Conservation (phyloP, 106 monocot species). For the Phalaenopsis equestris region DNA sequence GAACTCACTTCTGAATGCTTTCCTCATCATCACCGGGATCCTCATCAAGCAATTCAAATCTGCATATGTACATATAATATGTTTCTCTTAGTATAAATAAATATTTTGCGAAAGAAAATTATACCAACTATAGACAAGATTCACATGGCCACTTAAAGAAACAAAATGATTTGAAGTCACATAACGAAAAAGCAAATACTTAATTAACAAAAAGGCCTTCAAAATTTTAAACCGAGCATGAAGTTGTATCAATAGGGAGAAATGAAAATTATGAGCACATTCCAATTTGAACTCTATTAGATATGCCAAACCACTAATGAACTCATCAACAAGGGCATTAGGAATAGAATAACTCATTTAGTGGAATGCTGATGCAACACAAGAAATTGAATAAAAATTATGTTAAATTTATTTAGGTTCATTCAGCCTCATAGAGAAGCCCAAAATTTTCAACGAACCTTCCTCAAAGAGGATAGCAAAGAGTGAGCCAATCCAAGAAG, state of each 20-base stretch:
- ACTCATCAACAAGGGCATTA: no score
- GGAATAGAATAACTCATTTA: no score
- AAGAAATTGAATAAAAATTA: no score
- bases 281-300: no score
- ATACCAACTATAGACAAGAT: background rate
- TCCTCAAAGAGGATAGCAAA: no score
- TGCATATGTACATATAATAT: constrained; percentile 22
- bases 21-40: constrained; percentile 98
- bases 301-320: no score
- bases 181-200: background rate
- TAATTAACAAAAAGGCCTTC: background rate
- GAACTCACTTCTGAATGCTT: constrained; percentile 61
- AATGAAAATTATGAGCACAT: background rate
- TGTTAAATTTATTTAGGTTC: no score
- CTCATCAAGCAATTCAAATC: constrained; percentile 95
- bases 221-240: background rate
- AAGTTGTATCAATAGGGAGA: background rate
- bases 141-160: background rate
- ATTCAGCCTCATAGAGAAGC: no score
- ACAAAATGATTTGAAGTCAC: background rate
- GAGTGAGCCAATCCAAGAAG: background rate
- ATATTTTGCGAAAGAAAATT: background rate
- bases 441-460: no score
- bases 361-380: no score
- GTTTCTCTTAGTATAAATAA: background rate